Conservation (phyloP, 2,329 filamentous ascomycete species). For the Aureobasidium uvarum region DNA sequence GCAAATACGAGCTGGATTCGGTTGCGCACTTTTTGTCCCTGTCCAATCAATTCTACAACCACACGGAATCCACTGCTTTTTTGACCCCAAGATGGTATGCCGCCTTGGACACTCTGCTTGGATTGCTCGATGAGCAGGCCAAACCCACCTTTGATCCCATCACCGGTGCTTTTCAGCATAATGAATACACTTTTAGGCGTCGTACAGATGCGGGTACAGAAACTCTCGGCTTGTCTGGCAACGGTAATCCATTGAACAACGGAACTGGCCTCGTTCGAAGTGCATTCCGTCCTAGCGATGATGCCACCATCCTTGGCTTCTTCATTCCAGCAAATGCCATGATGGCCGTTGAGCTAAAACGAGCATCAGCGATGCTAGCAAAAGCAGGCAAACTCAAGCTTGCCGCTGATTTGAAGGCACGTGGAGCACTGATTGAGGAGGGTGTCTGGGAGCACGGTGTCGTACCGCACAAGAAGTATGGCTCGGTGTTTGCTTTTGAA, state of each 20-base stretch:
- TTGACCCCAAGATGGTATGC: slow-evolving; percentile 73
- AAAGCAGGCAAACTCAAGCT: slow-evolving; percentile 56
- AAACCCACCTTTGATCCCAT: slow-evolving; percentile 72
- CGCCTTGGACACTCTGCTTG: slow-evolving; percentile 71
- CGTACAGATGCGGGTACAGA: slow-evolving; percentile 80
- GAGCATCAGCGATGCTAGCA: slow-evolving; percentile 68
- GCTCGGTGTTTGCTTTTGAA: slow-evolving; percentile 80
- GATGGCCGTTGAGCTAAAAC: slow-evolving; percentile 85
- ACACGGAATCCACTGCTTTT: slow-evolving; percentile 75
- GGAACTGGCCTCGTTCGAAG: slow-evolving; percentile 85
- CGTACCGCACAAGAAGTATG: slow-evolving; percentile 69
- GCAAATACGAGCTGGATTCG: slow-evolving; percentile 98
- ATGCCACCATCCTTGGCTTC: slow-evolving; percentile 90
- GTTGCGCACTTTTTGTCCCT: slow-evolving; percentile 87
- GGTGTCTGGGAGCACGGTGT: slow-evolving; percentile 86
- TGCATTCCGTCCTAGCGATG: slow-evolving; percentile 91
- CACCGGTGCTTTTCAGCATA: slow-evolving; percentile 63
- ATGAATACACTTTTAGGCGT: slow-evolving; percentile 85
- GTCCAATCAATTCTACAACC: slow-evolving; percentile 79
- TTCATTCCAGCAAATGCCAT: slow-evolving; percentile 95
- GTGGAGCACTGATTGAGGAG: slow-evolving; percentile 65
- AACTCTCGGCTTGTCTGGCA: slow-evolving; percentile 75
- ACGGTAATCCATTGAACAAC: slow-evolving; percentile 86
- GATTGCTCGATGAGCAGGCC: slow-evolving; percentile 75
- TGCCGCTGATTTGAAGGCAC: slow-evolving; percentile 50